Base-by-base conservation (phyloP, 495 filamentous ascomycete genomes). In the Penicillium coffeae region DNA sequence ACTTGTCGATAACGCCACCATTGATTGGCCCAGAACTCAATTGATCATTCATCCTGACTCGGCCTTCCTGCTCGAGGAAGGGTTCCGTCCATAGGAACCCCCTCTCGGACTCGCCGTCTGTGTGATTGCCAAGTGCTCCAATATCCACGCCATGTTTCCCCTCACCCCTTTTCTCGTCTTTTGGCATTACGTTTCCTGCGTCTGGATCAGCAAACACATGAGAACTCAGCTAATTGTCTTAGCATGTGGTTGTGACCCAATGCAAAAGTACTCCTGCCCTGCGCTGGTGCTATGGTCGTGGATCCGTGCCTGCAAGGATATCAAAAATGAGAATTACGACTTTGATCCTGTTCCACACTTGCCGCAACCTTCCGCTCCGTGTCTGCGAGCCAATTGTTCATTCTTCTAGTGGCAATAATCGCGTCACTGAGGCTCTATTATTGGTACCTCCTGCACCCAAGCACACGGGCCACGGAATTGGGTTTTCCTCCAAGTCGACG, bases 371-470 rank as follows among this genome's bases (percentile, higher is more conserved):
- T 57, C 56, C 54, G 53, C 47, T 56, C 56, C 46, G 46, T 60
- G 44, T 15, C 21, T 60, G 40, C 48, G 43, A 55, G 51, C 62
- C 62, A 65, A 65, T 65, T 21, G 45, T 51, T 47, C 48, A 33
- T 51, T 37, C 32, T 36, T 18, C 25, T 39, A 45, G 59, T 63
- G 59, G 62, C 59, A 56, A 55, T 42, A 49, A 19, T 58, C 52
- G 52, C 54, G 56, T 58, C 53, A 56, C 47, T 58, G 60, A 48
- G 59, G 52, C 51, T 56, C 59, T 63, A 56, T 54, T 55, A 73
- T 66, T 71, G 68, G 63, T 59, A 60, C 62, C 46, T 44, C 40
- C 49, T 56, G 51, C 47, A 50, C 54, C 56, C 37, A 54, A 49
- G 47, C 47, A 62, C 55, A 61, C 50, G 51, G 58, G 52, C 48